Percentiles rank a stretch among this genome's conserved stretches.
Evolutionary conservation across 495 filamentous ascomycete genomes (phyloP).

Genomic region (Penicillium salamii): DNA sequence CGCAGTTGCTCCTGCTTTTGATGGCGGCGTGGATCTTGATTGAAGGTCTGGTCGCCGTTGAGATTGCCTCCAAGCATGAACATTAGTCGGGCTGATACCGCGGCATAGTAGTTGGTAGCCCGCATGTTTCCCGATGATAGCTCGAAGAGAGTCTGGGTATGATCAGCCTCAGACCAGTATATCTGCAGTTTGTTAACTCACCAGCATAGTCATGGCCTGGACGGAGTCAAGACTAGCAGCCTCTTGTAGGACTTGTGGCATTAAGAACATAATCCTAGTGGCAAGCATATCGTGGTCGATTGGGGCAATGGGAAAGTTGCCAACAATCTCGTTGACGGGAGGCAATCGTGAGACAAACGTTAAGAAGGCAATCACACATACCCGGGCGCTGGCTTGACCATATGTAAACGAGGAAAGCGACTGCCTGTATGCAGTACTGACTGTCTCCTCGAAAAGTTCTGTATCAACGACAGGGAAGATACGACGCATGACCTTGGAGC

Average conservation of each 20-base stretch:
- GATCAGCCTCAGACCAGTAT: background rate
- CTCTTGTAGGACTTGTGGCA: slow-evolving; percentile 42
- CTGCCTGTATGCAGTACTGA: slow-evolving; percentile 38
- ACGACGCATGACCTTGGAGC: slow-evolving; percentile 29
- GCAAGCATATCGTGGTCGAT: slow-evolving; percentile 38
- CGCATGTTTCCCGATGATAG: slow-evolving; percentile 45
- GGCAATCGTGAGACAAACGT: slow-evolving; percentile 34
- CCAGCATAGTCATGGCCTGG: slow-evolving; percentile 46
- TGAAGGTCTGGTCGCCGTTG: background rate
- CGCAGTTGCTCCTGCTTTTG: slow-evolving; percentile 37
- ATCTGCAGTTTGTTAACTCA: slow-evolving; percentile 18
- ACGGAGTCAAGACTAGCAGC: slow-evolving; percentile 33
- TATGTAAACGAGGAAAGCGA: slow-evolving; percentile 5
- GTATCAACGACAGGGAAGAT: slow-evolving; percentile 44
- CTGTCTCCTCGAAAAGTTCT: slow-evolving; percentile 39
- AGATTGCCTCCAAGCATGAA: slow-evolving; percentile 48
- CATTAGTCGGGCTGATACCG: slow-evolving; percentile 42
- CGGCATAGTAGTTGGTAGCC: slow-evolving; percentile 39
- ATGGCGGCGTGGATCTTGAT: slow-evolving; percentile 1
- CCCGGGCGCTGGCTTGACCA: slow-evolving; percentile 29
- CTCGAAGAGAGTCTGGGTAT: slow-evolving; percentile 39
- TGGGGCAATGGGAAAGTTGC: background rate
- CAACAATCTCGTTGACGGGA: slow-evolving; percentile 7
- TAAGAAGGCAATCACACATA: slow-evolving; percentile 46
- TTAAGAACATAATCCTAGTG: slow-evolving; percentile 35